These are phyloP conservation scores for Trametopsis cervina DNA, from an alignment of 768 basidiomycete species.

Conservation along the genomic window DNA sequence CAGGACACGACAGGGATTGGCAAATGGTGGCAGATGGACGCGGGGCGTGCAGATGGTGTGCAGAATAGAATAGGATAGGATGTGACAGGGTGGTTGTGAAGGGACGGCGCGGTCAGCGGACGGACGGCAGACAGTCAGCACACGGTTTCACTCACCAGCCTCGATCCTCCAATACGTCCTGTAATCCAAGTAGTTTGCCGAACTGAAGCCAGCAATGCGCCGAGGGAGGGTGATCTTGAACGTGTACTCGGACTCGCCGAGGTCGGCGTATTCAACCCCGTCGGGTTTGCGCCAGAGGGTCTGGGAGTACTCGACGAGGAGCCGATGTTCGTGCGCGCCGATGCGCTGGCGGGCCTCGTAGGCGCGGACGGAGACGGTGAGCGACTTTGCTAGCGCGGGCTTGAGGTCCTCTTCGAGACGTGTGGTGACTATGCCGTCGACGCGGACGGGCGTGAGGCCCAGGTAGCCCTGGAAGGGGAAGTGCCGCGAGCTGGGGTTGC, in stretches of 20 bases:
- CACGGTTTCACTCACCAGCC: conserved; percentile 46
- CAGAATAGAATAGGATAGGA: conserved; percentile 4
- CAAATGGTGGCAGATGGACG: conserved; percentile 13
- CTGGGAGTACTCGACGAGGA: conserved; percentile 62
- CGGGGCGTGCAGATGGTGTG: neutral
- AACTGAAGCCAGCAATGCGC: conserved; percentile 57
- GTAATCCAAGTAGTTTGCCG: conserved; percentile 70
- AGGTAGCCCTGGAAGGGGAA: conserved; percentile 77
- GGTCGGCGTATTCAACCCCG: conserved; percentile 45
- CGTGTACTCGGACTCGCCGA: conserved; percentile 61
- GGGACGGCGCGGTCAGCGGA: neutral
- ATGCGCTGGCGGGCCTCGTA: conserved; percentile 72
- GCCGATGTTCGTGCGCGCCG: conserved; percentile 47
- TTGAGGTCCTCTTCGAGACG: conserved; percentile 65
- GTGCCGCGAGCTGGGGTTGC: conserved; percentile 61
- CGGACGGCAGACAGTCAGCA: conserved; percentile 5
- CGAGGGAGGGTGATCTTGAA: conserved; percentile 67
- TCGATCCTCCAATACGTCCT: conserved; percentile 79
- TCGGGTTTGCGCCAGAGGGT: conserved; percentile 65
- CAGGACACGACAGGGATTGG: conserved; percentile 5
- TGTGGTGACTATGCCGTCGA: conserved; percentile 76
- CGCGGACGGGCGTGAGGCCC: conserved; percentile 71
- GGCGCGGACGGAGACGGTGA: conserved; percentile 74
- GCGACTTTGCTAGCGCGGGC: conserved; percentile 55
- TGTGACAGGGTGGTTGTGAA: neutral